Evolutionary conservation across 163 green algal species (phyloP), one percentile per base, ranked within the genome.

Genomic region (Chloroidium sp.): DNA sequence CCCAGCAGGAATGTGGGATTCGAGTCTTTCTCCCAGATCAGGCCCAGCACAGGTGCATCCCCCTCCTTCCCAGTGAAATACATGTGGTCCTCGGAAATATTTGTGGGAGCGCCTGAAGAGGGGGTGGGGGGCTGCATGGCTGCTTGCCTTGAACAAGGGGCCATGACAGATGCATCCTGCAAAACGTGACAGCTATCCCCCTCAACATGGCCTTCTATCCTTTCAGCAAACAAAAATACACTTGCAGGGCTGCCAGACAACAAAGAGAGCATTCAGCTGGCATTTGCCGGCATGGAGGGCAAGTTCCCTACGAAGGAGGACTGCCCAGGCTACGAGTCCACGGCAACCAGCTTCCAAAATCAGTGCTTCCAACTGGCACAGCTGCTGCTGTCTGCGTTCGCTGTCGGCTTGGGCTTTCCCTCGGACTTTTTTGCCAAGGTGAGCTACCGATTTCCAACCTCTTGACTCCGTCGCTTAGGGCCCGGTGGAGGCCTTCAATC

Each of bases 371-470:
- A 59, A 3, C 67, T 84, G 76, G 61, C 69, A 75, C 57, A 81
- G 14, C 59, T 68, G 1, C 69, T 84, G 13, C 78, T 84, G 68
- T 60, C 69, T 61, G 78, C 68, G 57, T 69, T 84, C 72, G 81
- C 81, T 8, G 60, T 81, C 57, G 81, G 69, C 1, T 61, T 81
- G 10, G 76, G 69, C 4, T 14, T 81, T 1, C 76, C 76, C 1
- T 61, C 68, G 8, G 6, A 84, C 2, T 79, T 74, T 58, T 84
- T 78, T 60, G 69, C 76, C 3, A 61, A 81, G 76, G 81, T 81
- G 61, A 76, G 62, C 69, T 14, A 36, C 2, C 4, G 0, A 61
- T 82, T 4, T 78, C 14, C 2, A 58, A 57, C 68, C 61, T 57
- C 75, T 36, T 36, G 36, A 36, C 36, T 36, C 36, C 36, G 36